A percentile compares a stretch with the other conserved stretches of the same genome.
These are phyloP conservation scores for Boletus rubropictus DNA, from an alignment of 768 basidiomycete species.

Conservation along the genomic window DNA sequence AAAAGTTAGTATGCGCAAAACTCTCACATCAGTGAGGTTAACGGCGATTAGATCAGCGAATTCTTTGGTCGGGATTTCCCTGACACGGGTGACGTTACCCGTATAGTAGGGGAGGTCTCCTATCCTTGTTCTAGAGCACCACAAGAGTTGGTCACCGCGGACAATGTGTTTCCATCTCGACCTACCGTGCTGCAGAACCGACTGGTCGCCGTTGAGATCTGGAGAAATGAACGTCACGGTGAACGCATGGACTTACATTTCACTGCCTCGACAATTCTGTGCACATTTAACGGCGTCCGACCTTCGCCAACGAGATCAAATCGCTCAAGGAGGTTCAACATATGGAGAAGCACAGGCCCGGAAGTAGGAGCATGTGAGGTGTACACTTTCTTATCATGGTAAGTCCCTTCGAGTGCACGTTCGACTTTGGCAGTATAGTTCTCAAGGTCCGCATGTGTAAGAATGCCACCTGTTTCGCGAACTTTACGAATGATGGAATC, in stretches of 20 bases:
- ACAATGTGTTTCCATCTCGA: slow-evolving; percentile 2
- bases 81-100: slow-evolving; percentile 51
- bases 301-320: slow-evolving; percentile 50
- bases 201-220: slow-evolving; percentile 31
- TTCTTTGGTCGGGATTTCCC: slow-evolving; percentile 60
- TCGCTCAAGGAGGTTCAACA: slow-evolving; percentile 87
- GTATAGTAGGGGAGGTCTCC: slow-evolving; percentile 65
- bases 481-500: slow-evolving; percentile 72
- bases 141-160: slow-evolving; percentile 5
- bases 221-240: slow-evolving; percentile 8
- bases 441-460: slow-evolving; percentile 68
- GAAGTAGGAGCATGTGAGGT: slow-evolving; percentile 81
- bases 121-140: slow-evolving; percentile 62
- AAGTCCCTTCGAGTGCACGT: slow-evolving; percentile 73
- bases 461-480: slow-evolving; percentile 66
- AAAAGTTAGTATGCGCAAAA: slow-evolving; percentile 1
- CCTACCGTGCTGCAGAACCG: slow-evolving; percentile 59
- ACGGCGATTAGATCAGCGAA: slow-evolving; percentile 55
- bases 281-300: slow-evolving; percentile 58
- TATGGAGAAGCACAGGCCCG: slow-evolving; percentile 85
- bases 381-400: slow-evolving; percentile 73
- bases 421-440: slow-evolving; percentile 64
- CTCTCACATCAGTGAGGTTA: slow-evolving; percentile 82
- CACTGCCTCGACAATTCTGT: slow-evolving; percentile 77
- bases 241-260: slow-evolving; percentile 56